Evolutionary conservation across 441 rosid species (phyloP), one percentile per base, ranked within the genome.

Genomic region (Macaranga tanarius): DNA sequence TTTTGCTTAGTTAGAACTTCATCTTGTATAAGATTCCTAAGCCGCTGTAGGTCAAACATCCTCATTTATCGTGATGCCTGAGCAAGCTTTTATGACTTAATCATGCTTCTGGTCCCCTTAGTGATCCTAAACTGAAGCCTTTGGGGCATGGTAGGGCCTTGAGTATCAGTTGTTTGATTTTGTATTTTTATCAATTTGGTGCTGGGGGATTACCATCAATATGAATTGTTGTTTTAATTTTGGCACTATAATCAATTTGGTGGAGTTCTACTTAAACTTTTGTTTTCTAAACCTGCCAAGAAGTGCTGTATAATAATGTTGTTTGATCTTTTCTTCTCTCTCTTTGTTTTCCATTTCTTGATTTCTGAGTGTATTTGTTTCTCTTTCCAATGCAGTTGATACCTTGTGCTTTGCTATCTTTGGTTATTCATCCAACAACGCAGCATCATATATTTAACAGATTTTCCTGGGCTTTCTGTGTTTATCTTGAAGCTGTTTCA

Each of bases 401-500:
- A 74, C 99, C 99, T 2, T 95, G 98, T 89, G 92, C 76, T 7
- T 79, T 89, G 47, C 79, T 95, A 60, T 92, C 99, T 73, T 80
- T 95, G 54, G 47, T 85, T 58, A 81, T 95, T 77, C 97, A 92
- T 76, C 99, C 99, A 34, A 83, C 92, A 31, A 92, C 98, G 31
- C 80, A 87, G 1, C 98, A 95, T 83, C 77, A 90, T 76, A 50
- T 90, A 59, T 31, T 92, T 66, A 88, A 95, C 76, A 83, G 98
- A 77, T 84, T 95, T 62, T 87, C 75, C 58, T 95, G 99, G 98
- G 95, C 95, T 0, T 91, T 92, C 71, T 90, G 96, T 76, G 98
- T 92, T 26, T 95, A 90, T 80, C 86, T 92, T 64, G 98, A 95
- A 88, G 96, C 98, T 77, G 91, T 88, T 69, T 95, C 98, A 0